Percentiles rank a stretch among this genome's conserved stretches.
Conservation (phyloP, 768 basidiomycete species). For the Mrakia hoshinonis region DNA sequence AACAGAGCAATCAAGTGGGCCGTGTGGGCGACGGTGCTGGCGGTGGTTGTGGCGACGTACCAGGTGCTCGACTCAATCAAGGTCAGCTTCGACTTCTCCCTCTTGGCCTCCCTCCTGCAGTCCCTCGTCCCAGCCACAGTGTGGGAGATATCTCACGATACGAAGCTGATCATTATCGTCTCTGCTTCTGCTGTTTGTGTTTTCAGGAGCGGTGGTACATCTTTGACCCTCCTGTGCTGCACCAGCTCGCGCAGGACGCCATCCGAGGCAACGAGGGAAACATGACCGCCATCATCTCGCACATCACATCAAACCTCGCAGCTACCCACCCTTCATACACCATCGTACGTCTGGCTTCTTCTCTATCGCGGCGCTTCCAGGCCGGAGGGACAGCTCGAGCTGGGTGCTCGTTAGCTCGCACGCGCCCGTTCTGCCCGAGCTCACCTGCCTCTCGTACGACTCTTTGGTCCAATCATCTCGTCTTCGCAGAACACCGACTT, state of each 20-base stretch:
- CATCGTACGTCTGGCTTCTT: constrained; percentile 26
- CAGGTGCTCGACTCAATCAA: constrained; percentile 36
- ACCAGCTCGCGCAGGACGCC: constrained; percentile 65
- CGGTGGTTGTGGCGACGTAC: constrained; percentile 31
- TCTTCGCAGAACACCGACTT: constrained; percentile 34
- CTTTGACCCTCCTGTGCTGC: constrained; percentile 62
- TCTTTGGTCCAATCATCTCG: not conserved
- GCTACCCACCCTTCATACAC: constrained; percentile 54
- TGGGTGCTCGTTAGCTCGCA: too few species aligned
- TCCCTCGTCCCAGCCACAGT: not conserved
- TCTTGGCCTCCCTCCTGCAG: not conserved
- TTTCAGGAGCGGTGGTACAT: constrained; percentile 75
- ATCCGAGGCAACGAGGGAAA: constrained; percentile 58
- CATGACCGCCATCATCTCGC: constrained; percentile 62
- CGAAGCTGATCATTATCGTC: not conserved
- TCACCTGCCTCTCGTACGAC: not conserved
- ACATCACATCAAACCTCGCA: constrained; percentile 74
- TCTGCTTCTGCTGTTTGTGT: not conserved
- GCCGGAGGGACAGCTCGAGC: too few species aligned
- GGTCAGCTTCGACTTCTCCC: constrained; percentile 30
- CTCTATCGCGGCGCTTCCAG: not conserved
- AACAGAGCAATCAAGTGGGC: not conserved
- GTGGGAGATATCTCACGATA: not conserved
- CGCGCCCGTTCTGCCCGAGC: not conserved
- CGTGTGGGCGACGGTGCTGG: constrained; percentile 29